phyloP scores from a whole-genome alignment of 2,329 filamentous ascomycete genomes.

The Penicillium glabrum region DNA sequence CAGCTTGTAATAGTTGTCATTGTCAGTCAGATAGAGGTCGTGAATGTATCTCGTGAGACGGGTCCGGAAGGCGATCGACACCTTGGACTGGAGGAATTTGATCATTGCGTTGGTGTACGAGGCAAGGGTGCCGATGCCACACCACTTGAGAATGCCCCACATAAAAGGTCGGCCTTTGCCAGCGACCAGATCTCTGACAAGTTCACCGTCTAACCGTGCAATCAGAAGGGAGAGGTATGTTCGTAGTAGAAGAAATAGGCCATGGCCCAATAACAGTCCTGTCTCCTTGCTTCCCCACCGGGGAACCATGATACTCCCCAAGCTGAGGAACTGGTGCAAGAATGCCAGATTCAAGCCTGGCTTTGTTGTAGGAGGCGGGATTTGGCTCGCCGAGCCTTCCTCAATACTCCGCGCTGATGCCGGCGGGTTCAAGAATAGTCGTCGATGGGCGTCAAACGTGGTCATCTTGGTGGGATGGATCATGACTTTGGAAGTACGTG shows the following conservation, averaged over 20 bases:
- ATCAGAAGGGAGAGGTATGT: slow-evolving; percentile 95
- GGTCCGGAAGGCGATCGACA: slow-evolving; percentile 96
- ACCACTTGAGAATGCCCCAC: slow-evolving; percentile 91
- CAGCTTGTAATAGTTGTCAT: slow-evolving; percentile 94
- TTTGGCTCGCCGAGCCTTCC: slow-evolving; percentile 58
- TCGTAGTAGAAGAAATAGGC: slow-evolving; percentile 82
- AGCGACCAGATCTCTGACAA: slow-evolving; percentile 93
- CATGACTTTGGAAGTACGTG: slow-evolving; percentile 76
- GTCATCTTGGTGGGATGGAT: slow-evolving; percentile 87
- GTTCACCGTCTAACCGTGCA: slow-evolving; percentile 89
- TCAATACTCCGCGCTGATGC: slow-evolving; percentile 75
- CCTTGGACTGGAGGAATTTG: slow-evolving; percentile 96
- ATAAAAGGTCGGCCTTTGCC: slow-evolving; percentile 87
- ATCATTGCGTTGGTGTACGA: slow-evolving; percentile 99
- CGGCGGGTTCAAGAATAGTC: slow-evolving; percentile 89
- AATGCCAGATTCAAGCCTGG: slow-evolving; percentile 94
- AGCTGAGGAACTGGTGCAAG: slow-evolving; percentile 90
- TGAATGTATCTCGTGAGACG: slow-evolving; percentile 94
- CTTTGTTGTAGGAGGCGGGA: slow-evolving; percentile 87
- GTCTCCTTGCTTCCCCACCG: slow-evolving; percentile 95
- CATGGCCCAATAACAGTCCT: slow-evolving; percentile 82
- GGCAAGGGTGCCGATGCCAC: slow-evolving; percentile 85
- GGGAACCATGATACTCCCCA: slow-evolving; percentile 97
- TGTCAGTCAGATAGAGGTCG: slow-evolving; percentile 91
- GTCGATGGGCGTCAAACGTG: slow-evolving; percentile 93